These are phyloP conservation scores for Coleophoma cylindrospora DNA, from an alignment of 2,329 filamentous ascomycete species.

Conservation along the genomic window DNA sequence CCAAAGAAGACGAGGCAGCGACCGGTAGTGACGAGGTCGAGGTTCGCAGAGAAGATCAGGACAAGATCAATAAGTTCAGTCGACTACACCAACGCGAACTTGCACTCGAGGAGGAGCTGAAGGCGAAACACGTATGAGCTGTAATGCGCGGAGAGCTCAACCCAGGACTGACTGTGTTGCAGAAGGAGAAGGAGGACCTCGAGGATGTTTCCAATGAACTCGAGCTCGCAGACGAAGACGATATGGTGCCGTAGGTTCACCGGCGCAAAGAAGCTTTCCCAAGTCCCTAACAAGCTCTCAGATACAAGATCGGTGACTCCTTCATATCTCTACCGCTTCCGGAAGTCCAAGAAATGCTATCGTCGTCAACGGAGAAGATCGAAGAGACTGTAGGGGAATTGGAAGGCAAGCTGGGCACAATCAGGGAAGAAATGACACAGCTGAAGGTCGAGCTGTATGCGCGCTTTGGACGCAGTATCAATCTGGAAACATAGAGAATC, in stretches of 20 bases:
- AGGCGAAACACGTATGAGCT: constrained; percentile 66
- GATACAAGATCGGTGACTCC: constrained; percentile 94
- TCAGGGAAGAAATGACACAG: constrained; percentile 82
- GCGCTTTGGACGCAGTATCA: constrained; percentile 94
- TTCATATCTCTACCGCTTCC: constrained; percentile 83
- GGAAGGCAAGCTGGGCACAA: constrained; percentile 68
- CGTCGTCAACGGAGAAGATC: constrained; percentile 64
- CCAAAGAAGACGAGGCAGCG: constrained; percentile 82
- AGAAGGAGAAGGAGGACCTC: constrained; percentile 99
- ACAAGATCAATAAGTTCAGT: constrained; percentile 98
- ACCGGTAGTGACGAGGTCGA: constrained; percentile 76
- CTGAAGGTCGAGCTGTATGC: constrained; percentile 92
- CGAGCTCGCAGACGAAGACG: constrained; percentile 92
- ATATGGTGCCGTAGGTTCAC: constrained; percentile 71
- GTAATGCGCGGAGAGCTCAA: background rate
- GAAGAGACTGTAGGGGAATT: constrained; percentile 71
- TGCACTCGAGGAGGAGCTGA: constrained; percentile 73
- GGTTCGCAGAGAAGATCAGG: constrained; percentile 93
- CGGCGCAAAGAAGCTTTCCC: background rate
- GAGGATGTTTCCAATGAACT: constrained; percentile 89
- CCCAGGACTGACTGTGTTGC: constrained; percentile 14
- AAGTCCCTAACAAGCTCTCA: constrained; percentile 31
- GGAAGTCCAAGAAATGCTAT: constrained; percentile 83
- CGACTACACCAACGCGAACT: constrained; percentile 85
- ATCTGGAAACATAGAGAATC: constrained; percentile 71